A percentile compares a stretch with the other conserved stretches of the same genome.
These are phyloP conservation scores for Huntiella abstrusa DNA, from an alignment of 2,329 filamentous ascomycete genomes.

Conservation along the genomic window DNA sequence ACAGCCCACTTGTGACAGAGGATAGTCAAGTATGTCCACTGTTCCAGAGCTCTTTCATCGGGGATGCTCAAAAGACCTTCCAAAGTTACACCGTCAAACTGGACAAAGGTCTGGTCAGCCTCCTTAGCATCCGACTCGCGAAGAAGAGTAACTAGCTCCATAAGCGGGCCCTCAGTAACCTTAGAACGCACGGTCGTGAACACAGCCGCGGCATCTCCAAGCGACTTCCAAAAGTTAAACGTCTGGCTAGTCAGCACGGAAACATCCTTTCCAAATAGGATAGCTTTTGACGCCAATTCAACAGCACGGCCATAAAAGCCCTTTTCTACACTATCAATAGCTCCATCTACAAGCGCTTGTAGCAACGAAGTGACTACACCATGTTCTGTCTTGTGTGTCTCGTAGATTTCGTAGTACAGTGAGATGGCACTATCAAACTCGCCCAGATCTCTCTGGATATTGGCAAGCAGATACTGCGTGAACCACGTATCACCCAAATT, in stretches of 20 bases:
- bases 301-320: constrained; percentile 74
- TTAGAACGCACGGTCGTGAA: constrained; percentile 54
- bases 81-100: constrained; percentile 45
- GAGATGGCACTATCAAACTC: constrained; percentile 67
- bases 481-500: constrained; percentile 63
- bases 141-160: constrained; percentile 40
- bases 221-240: constrained; percentile 89
- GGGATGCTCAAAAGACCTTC: constrained; percentile 19
- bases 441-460: constrained; percentile 83
- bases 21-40: constrained; percentile 52
- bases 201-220: constrained; percentile 73
- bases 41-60: constrained; percentile 29
- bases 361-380: constrained; percentile 75
- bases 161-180: constrained; percentile 46
- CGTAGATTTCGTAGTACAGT: constrained; percentile 57
- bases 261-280: constrained; percentile 47
- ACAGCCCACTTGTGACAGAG: constrained; percentile 79
- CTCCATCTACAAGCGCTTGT: constrained; percentile 72
- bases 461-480: constrained; percentile 88
- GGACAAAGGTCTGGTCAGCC: constrained; percentile 29
- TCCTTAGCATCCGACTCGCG: constrained; percentile 29
- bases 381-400: constrained; percentile 51
- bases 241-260: constrained; percentile 43
- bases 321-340: constrained; percentile 56
- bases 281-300: constrained; percentile 47